Evolutionary conservation across 2,329 filamentous ascomycete genomes (phyloP).

Genomic region (Cadophora malorum): DNA sequence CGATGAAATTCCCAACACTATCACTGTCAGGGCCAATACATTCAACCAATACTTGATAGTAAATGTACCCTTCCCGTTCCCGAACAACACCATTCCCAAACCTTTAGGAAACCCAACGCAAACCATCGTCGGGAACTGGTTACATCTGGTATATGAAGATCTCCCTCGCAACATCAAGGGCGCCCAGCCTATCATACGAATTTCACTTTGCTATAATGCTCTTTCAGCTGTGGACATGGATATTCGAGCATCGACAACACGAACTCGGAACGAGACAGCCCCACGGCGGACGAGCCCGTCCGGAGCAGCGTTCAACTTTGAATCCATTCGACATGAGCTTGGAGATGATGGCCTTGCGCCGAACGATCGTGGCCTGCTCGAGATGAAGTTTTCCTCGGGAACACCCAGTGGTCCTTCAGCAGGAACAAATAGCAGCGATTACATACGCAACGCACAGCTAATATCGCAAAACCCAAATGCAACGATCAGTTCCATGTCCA

Average conservation of each 20-base stretch:
- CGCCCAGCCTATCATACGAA: background rate
- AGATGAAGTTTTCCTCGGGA: background rate
- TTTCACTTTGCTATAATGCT: constrained; percentile 7
- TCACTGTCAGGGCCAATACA: background rate
- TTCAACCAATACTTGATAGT: background rate
- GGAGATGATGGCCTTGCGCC: background rate
- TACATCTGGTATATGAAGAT: background rate
- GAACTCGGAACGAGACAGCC: background rate
- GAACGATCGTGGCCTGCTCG: background rate
- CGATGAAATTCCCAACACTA: background rate
- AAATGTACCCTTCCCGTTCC: background rate
- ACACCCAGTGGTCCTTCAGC: background rate
- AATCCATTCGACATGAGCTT: background rate
- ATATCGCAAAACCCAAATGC: background rate
- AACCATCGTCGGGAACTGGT: background rate
- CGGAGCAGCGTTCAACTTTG: background rate
- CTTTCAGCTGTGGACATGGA: constrained; percentile 5
- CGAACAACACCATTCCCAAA: constrained; percentile 7
- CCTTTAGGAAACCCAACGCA: constrained; percentile 7
- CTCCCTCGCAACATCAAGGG: background rate
- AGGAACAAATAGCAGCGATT: background rate
- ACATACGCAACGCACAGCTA: background rate
- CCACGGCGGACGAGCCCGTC: background rate
- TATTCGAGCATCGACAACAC: background rate
- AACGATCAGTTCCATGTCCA: background rate